Evolutionary conservation across 257 asterid genomes (phyloP).

Genomic region (Echites panduratus): DNA sequence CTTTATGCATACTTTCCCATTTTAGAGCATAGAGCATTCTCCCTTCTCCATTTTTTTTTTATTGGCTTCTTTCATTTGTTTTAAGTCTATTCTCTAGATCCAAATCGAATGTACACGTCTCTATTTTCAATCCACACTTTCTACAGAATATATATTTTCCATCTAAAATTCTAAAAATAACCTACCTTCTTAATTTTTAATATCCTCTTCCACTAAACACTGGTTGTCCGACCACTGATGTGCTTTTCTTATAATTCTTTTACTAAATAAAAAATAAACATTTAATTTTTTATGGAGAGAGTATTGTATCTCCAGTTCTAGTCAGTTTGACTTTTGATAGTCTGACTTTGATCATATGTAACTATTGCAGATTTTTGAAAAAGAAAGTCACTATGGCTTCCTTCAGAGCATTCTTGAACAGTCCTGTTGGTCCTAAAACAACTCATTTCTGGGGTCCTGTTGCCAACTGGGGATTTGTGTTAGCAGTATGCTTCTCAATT

Average conservation of each 20-base stretch:
- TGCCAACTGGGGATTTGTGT: constrained; percentile 42
- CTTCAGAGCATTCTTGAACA: constrained; percentile 37
- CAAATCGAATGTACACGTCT: too few species aligned
- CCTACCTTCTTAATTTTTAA: background rate
- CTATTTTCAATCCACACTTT: background rate
- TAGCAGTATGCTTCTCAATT: constrained; percentile 26
- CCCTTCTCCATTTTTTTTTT: background rate
- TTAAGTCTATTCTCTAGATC: too few species aligned
- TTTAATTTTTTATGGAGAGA: background rate
- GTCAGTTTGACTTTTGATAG: background rate
- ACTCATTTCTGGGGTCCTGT: constrained; percentile 48
- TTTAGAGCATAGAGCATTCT: too few species aligned
- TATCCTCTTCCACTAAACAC: background rate
- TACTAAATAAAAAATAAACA: background rate
- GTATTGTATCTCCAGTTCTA: background rate
- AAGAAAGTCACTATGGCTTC: constrained; percentile 19
- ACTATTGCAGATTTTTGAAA: constrained; percentile 7
- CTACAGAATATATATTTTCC: too few species aligned
- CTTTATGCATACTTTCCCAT: background rate
- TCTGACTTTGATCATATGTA: background rate
- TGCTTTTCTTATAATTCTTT: background rate
- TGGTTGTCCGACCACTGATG: background rate
- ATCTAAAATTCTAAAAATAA: background rate
- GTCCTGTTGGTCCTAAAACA: constrained; percentile 44
- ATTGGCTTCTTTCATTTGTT: background rate